phyloP scores from a whole-genome alignment of 225 moss, liverwort and hornwort genomes.

The Anthoceros angustus region DNA sequence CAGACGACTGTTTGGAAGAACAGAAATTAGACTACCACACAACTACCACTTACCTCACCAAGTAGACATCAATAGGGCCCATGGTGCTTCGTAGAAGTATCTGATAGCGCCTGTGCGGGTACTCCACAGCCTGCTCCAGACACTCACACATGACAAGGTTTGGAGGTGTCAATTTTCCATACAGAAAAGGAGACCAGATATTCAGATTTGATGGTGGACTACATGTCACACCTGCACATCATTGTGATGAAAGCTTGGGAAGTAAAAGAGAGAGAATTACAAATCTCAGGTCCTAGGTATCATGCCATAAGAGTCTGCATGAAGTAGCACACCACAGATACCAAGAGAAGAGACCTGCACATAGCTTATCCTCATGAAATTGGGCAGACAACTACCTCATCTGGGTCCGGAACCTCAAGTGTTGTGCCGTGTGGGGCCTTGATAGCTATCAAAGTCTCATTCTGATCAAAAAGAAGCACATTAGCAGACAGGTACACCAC shows the following conservation, averaged over 20 bases:
- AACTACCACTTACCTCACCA: constrained; percentile 40
- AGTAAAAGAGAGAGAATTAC: too few relatives aligned
- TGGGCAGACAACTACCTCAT: constrained; percentile 33
- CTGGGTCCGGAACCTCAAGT: constrained; percentile 72
- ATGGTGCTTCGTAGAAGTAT: constrained; percentile 62
- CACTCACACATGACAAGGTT: not conserved
- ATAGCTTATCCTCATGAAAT: not conserved
- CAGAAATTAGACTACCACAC: not conserved
- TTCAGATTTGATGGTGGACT: too few relatives aligned
- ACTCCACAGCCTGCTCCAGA: constrained; percentile 56
- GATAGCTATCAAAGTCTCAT: constrained; percentile 74
- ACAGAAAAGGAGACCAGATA: too few relatives aligned
- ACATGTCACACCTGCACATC: too few relatives aligned
- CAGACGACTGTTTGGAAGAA: not conserved
- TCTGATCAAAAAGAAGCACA: constrained; percentile 17
- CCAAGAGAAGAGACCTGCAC: not conserved
- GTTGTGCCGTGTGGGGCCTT: constrained; percentile 80
- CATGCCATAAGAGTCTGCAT: too few relatives aligned
- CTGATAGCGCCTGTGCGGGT: constrained; percentile 73
- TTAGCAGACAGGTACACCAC: not conserved
- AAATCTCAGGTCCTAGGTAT: too few relatives aligned
- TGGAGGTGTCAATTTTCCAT: too few relatives aligned
- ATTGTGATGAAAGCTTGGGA: too few relatives aligned
- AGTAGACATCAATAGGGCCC: constrained; percentile 84
- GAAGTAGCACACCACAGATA: not conserved